These are phyloP conservation scores for Pulveroboletus sp. DNA, from an alignment of 768 basidiomycete species.

Conservation along the genomic window DNA sequence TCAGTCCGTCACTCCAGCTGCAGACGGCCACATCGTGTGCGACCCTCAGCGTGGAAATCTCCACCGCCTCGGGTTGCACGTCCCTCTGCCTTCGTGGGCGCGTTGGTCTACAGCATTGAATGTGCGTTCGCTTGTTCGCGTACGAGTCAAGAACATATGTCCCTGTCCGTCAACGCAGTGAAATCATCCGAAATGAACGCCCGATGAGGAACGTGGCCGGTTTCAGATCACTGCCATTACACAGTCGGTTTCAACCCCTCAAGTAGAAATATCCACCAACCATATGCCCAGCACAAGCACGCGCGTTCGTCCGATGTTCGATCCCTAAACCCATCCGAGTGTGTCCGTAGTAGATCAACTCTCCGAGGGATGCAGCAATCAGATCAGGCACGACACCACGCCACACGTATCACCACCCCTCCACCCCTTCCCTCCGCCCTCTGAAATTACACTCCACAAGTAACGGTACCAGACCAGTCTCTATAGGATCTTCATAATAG, in stretches of 20 bases:
- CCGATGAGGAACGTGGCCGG: not conserved
- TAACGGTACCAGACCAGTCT: conserved; percentile 53
- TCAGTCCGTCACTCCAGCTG: too few relatives aligned
- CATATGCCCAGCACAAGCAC: too few relatives aligned
- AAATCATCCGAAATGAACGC: not conserved
- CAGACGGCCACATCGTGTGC: too few relatives aligned
- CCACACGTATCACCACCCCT: conserved; percentile 34
- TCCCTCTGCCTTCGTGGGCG: too few relatives aligned
- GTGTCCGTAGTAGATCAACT: not conserved
- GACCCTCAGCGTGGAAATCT: too few relatives aligned
- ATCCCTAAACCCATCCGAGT: not conserved
- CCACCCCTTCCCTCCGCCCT: conserved; percentile 41
- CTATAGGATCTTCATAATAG: conserved; percentile 58
- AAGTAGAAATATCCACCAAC: too few relatives aligned
- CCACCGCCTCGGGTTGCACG: too few relatives aligned
- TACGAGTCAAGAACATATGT: too few relatives aligned
- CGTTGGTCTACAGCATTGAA: too few relatives aligned
- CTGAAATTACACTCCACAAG: conserved; percentile 77
- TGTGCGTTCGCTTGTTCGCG: too few relatives aligned
- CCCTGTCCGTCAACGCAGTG: not conserved
- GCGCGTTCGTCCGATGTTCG: too few relatives aligned
- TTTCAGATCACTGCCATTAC: not conserved
- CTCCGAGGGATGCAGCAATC: not conserved
- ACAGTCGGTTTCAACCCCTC: too few relatives aligned
- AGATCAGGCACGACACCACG: not conserved